phyloP scores from a whole-genome alignment of 352 stramenopile species.

The Achlya hypogyna region DNA sequence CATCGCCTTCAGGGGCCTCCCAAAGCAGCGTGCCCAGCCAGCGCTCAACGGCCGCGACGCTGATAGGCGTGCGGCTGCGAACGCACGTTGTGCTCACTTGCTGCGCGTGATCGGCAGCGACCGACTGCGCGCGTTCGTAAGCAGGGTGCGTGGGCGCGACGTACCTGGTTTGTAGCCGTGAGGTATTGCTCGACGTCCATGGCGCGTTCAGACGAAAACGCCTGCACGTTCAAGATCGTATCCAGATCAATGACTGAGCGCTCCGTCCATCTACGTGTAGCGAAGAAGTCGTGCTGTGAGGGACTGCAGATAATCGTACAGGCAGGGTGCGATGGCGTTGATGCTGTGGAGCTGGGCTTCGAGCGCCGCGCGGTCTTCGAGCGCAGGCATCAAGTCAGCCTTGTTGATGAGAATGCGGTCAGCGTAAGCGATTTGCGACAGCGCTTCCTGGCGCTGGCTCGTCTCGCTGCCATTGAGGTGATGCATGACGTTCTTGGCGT shows the following conservation, averaged over 20 bases:
- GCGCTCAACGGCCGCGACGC: slow-evolving; percentile 49
- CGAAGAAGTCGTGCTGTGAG: neutral
- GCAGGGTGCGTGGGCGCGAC: neutral
- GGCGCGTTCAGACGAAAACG: slow-evolving; percentile 60
- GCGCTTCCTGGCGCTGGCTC: slow-evolving; percentile 66
- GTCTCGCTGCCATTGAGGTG: slow-evolving; percentile 54
- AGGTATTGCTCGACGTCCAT: slow-evolving; percentile 45
- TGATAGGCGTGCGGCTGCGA: slow-evolving; percentile 25
- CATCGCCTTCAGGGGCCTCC: slow-evolving; percentile 29
- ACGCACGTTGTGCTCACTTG: neutral
- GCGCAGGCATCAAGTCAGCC: slow-evolving; percentile 85
- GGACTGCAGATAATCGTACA: neutral
- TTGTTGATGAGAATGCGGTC: slow-evolving; percentile 99
- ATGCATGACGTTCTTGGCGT: slow-evolving; percentile 87
- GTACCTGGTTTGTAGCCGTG: neutral
- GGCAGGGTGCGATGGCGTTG: slow-evolving; percentile 59
- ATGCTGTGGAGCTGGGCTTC: slow-evolving; percentile 34
- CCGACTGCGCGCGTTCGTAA: neutral
- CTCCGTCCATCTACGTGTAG: slow-evolving; percentile 39
- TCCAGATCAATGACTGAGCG: slow-evolving; percentile 46
- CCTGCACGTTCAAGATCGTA: slow-evolving; percentile 68
- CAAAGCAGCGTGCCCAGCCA: slow-evolving; percentile 64
- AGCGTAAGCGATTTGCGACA: slow-evolving; percentile 96
- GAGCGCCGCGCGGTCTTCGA: slow-evolving; percentile 41
- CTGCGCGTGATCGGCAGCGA: slow-evolving; percentile 23